Evolutionary conservation across 306 rosid genomes (phyloP).

Genomic region (Cucumis hystrix): DNA sequence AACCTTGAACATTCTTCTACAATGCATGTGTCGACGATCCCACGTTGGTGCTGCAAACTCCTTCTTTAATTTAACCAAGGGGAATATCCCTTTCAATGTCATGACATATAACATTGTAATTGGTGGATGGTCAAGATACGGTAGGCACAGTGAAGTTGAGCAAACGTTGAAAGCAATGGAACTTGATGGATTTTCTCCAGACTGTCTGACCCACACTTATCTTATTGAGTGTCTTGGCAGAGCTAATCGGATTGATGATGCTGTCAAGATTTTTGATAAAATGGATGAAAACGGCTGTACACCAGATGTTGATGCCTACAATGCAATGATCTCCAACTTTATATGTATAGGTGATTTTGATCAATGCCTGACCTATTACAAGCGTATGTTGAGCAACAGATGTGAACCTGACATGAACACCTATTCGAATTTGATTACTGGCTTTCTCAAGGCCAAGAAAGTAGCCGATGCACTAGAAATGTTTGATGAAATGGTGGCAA

Average conservation of each 20-base stretch:
- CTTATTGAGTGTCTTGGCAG: conserved; percentile 69
- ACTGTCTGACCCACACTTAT: conserved; percentile 27
- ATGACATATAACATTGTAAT: conserved; percentile 37
- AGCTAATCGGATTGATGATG: conserved; percentile 46
- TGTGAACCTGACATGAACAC: conserved; percentile 54
- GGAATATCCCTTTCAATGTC: conserved; percentile 34
- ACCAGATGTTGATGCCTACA: conserved; percentile 31
- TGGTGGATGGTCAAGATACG: conserved; percentile 63
- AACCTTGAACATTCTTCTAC: conserved; percentile 50
- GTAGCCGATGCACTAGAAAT: conserved; percentile 70
- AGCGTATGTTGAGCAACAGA: conserved; percentile 30
- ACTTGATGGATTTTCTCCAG: conserved; percentile 42
- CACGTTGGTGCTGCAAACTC: conserved; percentile 54
- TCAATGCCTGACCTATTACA: conserved; percentile 42
- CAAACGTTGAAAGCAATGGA: conserved; percentile 45
- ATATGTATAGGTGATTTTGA: conserved; percentile 36
- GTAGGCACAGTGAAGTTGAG: conserved; percentile 47
- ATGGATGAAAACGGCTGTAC: conserved; percentile 35
- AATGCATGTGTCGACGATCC: conserved; percentile 45
- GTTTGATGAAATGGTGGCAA: conserved; percentile 70
- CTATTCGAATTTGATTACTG: conserved; percentile 39
- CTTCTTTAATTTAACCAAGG: conserved; percentile 38
- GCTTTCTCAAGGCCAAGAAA: conserved; percentile 42
- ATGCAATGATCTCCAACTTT: conserved; percentile 66
- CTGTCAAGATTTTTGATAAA: conserved; percentile 36